Percentiles rank a stretch among this genome's conserved stretches.
Evolutionary conservation across 164 flowering plant genomes (phyloP).

Genomic region (Hamamelis virginiana): DNA sequence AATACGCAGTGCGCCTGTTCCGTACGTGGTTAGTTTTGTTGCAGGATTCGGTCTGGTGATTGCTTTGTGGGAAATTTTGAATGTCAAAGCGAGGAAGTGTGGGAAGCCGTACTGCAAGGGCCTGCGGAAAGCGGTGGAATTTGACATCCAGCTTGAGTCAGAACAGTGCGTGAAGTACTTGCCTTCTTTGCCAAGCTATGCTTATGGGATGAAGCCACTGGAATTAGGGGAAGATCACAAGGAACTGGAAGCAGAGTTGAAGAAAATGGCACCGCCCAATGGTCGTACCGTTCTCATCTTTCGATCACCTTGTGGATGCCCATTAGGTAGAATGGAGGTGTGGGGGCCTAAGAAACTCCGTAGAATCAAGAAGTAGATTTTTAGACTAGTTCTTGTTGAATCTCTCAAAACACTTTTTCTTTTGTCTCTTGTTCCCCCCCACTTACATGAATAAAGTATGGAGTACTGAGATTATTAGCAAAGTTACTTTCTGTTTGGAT

Average conservation of each 20-base stretch:
- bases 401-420: too few species aligned
- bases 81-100: slow-evolving; percentile 42
- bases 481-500: too few species aligned
- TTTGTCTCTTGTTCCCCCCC: too few species aligned
- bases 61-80: slow-evolving; percentile 36
- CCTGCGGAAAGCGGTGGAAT: slow-evolving; percentile 53
- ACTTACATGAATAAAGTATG: too few species aligned
- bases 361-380: slow-evolving; percentile 46
- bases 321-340: slow-evolving; percentile 61
- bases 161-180: slow-evolving; percentile 55
- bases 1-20: slow-evolving; percentile 30
- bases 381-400: too few species aligned
- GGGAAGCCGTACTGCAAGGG: slow-evolving; percentile 59
- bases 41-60: slow-evolving; percentile 26
- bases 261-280: slow-evolving; percentile 62
- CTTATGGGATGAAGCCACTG: slow-evolving; percentile 28
- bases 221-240: slow-evolving; percentile 53
- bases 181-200: slow-evolving; percentile 27
- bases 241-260: slow-evolving; percentile 57
- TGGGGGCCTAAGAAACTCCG: slow-evolving; percentile 58
- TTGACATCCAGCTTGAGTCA: slow-evolving; percentile 62
- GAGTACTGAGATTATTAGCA: too few species aligned
- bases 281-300: slow-evolving; percentile 63
- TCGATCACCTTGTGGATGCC: slow-evolving; percentile 60
- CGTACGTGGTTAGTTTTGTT: slow-evolving; percentile 32